phyloP scores from a whole-genome alignment of 2,329 filamentous ascomycete genomes.

The Trichoderma sp. region DNA sequence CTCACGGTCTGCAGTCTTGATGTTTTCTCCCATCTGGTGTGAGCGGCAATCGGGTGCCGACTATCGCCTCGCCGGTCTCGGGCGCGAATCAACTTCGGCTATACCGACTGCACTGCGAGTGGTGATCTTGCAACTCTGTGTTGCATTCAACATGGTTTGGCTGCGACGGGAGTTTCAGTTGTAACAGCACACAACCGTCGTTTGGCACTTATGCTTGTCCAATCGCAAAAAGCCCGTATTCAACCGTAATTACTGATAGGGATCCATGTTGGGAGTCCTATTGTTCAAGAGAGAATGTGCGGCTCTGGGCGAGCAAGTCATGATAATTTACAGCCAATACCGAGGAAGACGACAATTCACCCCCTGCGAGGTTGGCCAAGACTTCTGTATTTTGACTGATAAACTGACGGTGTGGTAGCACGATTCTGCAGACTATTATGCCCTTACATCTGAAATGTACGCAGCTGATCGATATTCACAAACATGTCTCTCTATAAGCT shows the following conservation, averaged over 20 bases:
- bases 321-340: background rate
- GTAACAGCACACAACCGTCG: background rate
- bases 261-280: background rate
- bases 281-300: background rate
- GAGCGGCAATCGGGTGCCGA: background rate
- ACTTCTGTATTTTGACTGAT: background rate
- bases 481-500: background rate
- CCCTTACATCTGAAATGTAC: background rate
- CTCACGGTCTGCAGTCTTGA: background rate
- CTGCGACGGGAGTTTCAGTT: background rate
- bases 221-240: background rate
- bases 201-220: background rate
- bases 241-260: no score
- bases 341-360: background rate
- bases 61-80: slow-evolving; percentile 10
- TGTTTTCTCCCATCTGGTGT: background rate
- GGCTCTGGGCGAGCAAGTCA: background rate
- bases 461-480: background rate
- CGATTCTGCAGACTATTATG: background rate
- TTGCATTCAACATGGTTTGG: background rate
- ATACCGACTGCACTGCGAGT: background rate
- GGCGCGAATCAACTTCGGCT: slow-evolving; percentile 10
- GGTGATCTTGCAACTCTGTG: background rate
- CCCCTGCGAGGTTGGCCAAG: no score
- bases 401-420: background rate